Evolutionary conservation across 805 yeast species (phyloP), one percentile per base, ranked within the genome.

Genomic region (Jamesozyma rosinii): DNA sequence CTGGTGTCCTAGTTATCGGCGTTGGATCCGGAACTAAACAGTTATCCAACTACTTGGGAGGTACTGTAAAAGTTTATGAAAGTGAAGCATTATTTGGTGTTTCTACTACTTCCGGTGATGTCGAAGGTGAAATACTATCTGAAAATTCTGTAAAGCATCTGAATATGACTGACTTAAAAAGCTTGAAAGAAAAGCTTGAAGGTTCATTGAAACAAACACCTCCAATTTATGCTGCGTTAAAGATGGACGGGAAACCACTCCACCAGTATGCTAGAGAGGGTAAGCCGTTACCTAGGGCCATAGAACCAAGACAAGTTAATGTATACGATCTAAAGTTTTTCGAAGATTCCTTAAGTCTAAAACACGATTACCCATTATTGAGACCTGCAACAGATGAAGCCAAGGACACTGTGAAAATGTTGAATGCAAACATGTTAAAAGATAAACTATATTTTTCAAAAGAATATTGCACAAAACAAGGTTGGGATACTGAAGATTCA

Each of bases 231-330:
- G 85, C 96, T 15, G 98, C 98, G 0, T 68, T 94, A 45, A 90
- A 90, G 58, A 83, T 94, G 79, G 81, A 87, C 57, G 99, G 99
- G 15, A 87, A 81, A 64, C 94, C 95, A 3, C 67, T 94, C 38
- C 88, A 94, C 59, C 95, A 90, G 54, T 92, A 92, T 60, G 98
- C 98, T 1, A 72, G 98, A 49, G 76, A 83, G 49, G 94, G 94
- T 0, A 67, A 75, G 21, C 90, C 95, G 0, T 70, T 92, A 18
- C 98, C 98, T 0, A 73, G 76, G 40, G 75, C 81, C n/a, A 86
- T 94, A 41, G 79, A 83, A 54, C 74, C 84, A 1, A 72, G 98
- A 51, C 76, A 77, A 24, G 87, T 87, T 13, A 71, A 68, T 26
- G 73, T 92, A 2, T 64, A 67, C 50, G 73, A 71, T 31, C 55